phyloP scores from a whole-genome alignment of 257 asterid species.

The Apocynum venetum region DNA sequence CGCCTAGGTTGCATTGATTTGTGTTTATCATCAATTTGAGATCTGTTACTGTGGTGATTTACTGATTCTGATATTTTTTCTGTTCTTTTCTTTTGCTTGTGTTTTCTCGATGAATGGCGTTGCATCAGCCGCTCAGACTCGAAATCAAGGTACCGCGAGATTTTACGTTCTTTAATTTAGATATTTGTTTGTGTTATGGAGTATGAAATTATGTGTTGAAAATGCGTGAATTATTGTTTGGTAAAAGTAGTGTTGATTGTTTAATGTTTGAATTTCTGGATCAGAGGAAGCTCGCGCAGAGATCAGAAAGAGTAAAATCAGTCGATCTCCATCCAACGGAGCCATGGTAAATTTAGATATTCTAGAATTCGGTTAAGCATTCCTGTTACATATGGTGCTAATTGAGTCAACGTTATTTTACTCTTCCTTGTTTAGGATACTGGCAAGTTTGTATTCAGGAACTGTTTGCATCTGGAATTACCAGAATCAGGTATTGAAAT shows the following conservation, averaged over 20 bases:
- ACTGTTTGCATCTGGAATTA: conserved; percentile 88
- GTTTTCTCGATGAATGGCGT: conserved; percentile 11
- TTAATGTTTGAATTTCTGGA: conserved; percentile 21
- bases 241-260: conserved; percentile 6
- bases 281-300: conserved; percentile 52
- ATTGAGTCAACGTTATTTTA: neutral
- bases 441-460: conserved; percentile 91
- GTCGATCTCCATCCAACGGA: conserved; percentile 49
- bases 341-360: conserved; percentile 35
- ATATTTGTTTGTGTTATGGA: neutral
- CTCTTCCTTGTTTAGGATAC: conserved; percentile 46
- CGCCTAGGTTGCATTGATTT: conserved; percentile 2
- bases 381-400: neutral
- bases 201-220: neutral
- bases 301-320: conserved; percentile 47
- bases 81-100: neutral
- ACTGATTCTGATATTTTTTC: conserved; percentile 5
- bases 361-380: neutral
- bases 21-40: conserved; percentile 16
- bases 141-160: conserved; percentile 39
- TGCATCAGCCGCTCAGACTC: conserved; percentile 43
- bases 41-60: conserved; percentile 23
- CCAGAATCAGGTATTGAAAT: conserved; percentile 74
- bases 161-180: neutral
- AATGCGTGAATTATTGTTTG: neutral